These are phyloP conservation scores for Oemleria cerasiformis DNA, from an alignment of 306 rosid species.

Conservation along the genomic window DNA sequence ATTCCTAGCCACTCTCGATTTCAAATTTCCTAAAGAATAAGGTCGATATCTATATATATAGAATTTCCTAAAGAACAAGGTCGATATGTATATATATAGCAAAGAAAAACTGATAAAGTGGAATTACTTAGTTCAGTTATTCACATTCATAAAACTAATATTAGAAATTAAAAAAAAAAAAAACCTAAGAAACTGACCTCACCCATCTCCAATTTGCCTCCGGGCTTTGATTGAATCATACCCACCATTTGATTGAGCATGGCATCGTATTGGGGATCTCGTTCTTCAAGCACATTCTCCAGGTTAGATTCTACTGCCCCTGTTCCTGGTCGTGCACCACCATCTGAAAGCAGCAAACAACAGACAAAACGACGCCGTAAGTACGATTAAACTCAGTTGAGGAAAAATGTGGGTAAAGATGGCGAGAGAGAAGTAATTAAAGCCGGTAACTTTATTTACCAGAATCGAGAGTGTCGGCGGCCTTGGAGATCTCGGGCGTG, in stretches of 20 bases:
- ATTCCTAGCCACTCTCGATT: too few relatives aligned
- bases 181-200: conserved; percentile 57
- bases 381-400: too few relatives aligned
- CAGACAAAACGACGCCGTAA: conserved; percentile 27
- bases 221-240: conserved; percentile 74
- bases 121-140: too few relatives aligned
- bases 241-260: conserved; percentile 95
- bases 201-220: conserved; percentile 88
- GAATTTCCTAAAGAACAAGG: too few relatives aligned
- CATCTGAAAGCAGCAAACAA: conserved; percentile 36
- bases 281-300: conserved; percentile 67
- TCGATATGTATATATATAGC: too few relatives aligned
- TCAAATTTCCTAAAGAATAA: too few relatives aligned
- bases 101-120: too few relatives aligned
- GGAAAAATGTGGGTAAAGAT: neutral
- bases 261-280: conserved; percentile 72
- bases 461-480: conserved; percentile 31
- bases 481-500: conserved; percentile 32
- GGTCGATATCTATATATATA: too few relatives aligned
- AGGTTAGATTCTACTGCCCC: conserved; percentile 2
- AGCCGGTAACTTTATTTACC: conserved; percentile 35
- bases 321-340: conserved; percentile 23
- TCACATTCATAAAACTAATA: too few relatives aligned
- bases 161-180: neutral
- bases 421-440: neutral